phyloP scores from a whole-genome alignment of 495 filamentous ascomycete species.

The Lasiosphaeriaceae sp. region DNA sequence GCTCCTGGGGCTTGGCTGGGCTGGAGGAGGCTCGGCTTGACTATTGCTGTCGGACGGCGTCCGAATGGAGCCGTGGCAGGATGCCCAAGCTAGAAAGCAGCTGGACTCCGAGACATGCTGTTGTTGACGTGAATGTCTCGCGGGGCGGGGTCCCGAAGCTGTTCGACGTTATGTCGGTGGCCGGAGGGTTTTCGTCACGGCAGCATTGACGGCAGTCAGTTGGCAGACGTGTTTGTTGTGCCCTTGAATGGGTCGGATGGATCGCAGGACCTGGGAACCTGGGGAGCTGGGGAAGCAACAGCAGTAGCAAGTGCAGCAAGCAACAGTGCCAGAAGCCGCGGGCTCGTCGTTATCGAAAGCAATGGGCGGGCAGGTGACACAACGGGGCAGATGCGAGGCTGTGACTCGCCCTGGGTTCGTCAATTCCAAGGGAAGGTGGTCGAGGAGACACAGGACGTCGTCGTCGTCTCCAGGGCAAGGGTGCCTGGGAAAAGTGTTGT shows the following conservation, averaged over 20 bases:
- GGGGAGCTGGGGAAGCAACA: background rate
- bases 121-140: slow-evolving; percentile 34
- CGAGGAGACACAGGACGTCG: slow-evolving; percentile 1
- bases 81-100: slow-evolving; percentile 47
- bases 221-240: background rate
- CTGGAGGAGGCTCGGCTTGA: slow-evolving; percentile 7
- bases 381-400: slow-evolving; percentile 1
- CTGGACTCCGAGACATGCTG: slow-evolving; percentile 48
- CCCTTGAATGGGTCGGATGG: background rate
- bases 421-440: slow-evolving; percentile 11
- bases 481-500: slow-evolving; percentile 21
- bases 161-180: background rate
- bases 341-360: slow-evolving; percentile 6
- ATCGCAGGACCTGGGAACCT: background rate
- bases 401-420: background rate
- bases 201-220: slow-evolving; percentile 8
- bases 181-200: slow-evolving; percentile 3
- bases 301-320: background rate
- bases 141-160: slow-evolving; percentile 5
- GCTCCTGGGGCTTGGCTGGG: slow-evolving; percentile 18
- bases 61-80: slow-evolving; percentile 32
- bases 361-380: slow-evolving; percentile 5
- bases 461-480: slow-evolving; percentile 10
- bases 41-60: slow-evolving; percentile 7
- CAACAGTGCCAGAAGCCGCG: background rate